These are phyloP conservation scores for Colletotrichum costaricense DNA, from an alignment of 2,329 filamentous ascomycete species.

Conservation along the genomic window DNA sequence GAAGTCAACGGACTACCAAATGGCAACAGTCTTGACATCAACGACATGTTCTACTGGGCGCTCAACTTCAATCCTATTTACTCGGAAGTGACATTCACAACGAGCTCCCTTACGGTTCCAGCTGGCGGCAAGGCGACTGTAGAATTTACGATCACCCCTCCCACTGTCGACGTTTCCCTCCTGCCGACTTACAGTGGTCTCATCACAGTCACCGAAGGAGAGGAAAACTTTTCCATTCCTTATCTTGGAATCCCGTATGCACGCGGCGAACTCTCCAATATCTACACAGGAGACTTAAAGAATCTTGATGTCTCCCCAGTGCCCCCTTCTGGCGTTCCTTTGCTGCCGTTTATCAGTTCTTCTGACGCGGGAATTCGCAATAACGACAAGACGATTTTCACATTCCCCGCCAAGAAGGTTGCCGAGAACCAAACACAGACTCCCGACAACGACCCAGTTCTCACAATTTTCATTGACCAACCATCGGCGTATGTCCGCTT, in stretches of 20 bases:
- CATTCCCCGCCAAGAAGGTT: slow-evolving; percentile 19
- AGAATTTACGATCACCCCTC: neutral
- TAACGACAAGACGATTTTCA: slow-evolving; percentile 14
- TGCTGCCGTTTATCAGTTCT: slow-evolving; percentile 13
- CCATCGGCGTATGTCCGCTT: slow-evolving; percentile 21
- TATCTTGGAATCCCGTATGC: slow-evolving; percentile 22
- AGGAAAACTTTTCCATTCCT: neutral
- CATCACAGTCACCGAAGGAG: slow-evolving; percentile 14
- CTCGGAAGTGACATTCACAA: neutral
- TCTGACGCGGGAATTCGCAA: slow-evolving; percentile 13
- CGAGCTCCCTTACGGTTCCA: slow-evolving; percentile 5
- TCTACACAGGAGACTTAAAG: slow-evolving; percentile 10
- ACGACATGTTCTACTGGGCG: slow-evolving; percentile 28
- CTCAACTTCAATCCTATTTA: slow-evolving; percentile 16
- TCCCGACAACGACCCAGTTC: slow-evolving; percentile 10
- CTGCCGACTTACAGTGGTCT: slow-evolving; percentile 23
- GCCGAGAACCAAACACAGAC: neutral
- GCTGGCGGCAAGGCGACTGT: slow-evolving; percentile 15
- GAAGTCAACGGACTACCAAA: slow-evolving; percentile 15
- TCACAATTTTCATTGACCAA: slow-evolving; percentile 14
- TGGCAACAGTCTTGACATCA: neutral
- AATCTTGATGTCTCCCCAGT: neutral
- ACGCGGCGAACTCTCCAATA: neutral
- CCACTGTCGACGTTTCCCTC: slow-evolving; percentile 3
- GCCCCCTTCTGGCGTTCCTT: slow-evolving; percentile 4